Evolutionary conservation across 176 grass and related monocot species (phyloP), one percentile per base, ranked within the genome.

Genomic region (Dactylis glomerata): DNA sequence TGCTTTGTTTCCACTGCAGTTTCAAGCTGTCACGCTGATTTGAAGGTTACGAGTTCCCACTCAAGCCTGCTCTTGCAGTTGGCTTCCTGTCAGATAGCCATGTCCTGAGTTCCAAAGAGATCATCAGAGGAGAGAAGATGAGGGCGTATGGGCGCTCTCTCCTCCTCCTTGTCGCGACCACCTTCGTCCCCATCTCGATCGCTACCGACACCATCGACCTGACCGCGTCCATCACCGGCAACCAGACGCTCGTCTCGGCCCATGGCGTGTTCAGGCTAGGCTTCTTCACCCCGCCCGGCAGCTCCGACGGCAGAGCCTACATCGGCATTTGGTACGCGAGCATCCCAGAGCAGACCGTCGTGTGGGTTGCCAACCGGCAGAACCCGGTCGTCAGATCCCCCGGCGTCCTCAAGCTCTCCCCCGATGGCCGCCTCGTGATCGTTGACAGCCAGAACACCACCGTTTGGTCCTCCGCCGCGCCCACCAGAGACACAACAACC

Each of bases 341-440:
- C 27, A 68, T 89, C 82, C 37, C 87, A 0, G 58, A 23, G 1
- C 87, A 2, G 68, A 89, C 87, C 58, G 37, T 89, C 7, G 82
- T 81, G 47, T 89, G 87, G 87, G 82, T 89, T 1, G 91, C 91
- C 81, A 92, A 92, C 68, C 85, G 91, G 6, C 51, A 22, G 51
- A 27, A 10, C 40, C 91, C 91, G 0, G 4, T 92, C 20, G 2
- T 65, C 30, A 3, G 1, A 30, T 2, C 61, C 51, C 69, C 66
- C 0, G 91, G 54, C 13, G 38, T 83, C 6, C 54, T 81, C 69
- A 86, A 41, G 10, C 44, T 92, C 47, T 58, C 87, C 68, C 9
- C 76, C 56, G 81, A 80, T 28, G 76, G 82, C 59, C 77, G 69
- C 58, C 46, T 89, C 41, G 15, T 57, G 76, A 14, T 89, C 82